Evolutionary conservation across 2,329 filamentous ascomycete genomes (phyloP).

Genomic region (Neofusicoccum kwambonambiense): DNA sequence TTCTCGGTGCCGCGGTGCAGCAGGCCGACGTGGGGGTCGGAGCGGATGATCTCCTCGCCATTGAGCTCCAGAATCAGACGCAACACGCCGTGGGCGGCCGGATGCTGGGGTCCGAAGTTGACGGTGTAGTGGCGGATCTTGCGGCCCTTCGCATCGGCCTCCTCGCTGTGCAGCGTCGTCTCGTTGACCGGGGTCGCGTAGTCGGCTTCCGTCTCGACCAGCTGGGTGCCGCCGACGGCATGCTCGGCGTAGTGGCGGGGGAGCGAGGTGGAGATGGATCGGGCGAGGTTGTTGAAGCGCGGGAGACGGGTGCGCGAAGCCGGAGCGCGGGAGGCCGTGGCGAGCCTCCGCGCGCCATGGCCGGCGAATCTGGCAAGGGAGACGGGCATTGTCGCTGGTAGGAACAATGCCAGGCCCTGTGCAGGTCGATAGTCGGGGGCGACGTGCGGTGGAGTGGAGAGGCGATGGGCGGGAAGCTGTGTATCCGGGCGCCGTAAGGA

Average conservation of each 20-base stretch:
- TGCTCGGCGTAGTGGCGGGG: constrained; percentile 63
- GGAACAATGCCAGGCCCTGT: constrained; percentile 24
- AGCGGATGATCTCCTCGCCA: constrained; percentile 94
- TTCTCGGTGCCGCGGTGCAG: constrained; percentile 98
- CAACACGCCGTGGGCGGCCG: constrained; percentile 95
- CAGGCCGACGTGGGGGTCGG: constrained; percentile 94
- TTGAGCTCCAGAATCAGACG: constrained; percentile 96
- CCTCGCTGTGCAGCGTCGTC: constrained; percentile 47
- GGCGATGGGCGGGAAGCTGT: constrained; percentile 12
- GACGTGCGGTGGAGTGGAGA: constrained; percentile 17
- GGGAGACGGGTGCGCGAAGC: constrained; percentile 38
- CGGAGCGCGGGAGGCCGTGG: constrained; percentile 53
- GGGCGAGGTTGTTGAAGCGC: constrained; percentile 48
- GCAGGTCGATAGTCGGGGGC: constrained; percentile 11
- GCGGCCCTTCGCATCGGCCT: constrained; percentile 55
- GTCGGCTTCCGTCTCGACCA: constrained; percentile 53
- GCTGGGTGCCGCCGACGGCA: constrained; percentile 44
- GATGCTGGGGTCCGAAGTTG: constrained; percentile 99
- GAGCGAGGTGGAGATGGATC: constrained; percentile 65
- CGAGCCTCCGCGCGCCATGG: constrained; percentile 68
- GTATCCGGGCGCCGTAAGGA: background rate
- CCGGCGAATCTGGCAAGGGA: constrained; percentile 71
- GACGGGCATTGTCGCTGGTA: constrained; percentile 60
- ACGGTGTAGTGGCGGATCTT: constrained; percentile 99
- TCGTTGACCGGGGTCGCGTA: constrained; percentile 53